Evolutionary conservation across 2,329 filamentous ascomycete genomes (phyloP), one percentile per base, ranked within the genome.

Genomic region (Cercospora beticola): DNA sequence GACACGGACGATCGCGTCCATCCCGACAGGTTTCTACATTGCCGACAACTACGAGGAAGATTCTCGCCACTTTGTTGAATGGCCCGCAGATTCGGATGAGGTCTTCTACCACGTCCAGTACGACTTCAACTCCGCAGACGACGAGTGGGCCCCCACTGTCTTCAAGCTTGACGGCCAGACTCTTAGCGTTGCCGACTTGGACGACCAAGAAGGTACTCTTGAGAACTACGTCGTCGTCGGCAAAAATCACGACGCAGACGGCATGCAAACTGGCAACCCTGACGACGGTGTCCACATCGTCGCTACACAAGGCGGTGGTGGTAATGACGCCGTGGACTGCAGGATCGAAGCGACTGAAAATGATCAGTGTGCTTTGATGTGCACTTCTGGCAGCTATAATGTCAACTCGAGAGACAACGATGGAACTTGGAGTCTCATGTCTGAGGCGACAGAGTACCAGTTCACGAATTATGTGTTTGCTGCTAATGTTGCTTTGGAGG

Each of bases 31-130:
- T 2, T 56, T 64, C 30, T 64, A 64, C 30, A 64, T 62, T 16
- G 62, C 62, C 62, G 62, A 64, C 49, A 56, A 56, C 46, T 56
- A 56, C 49, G 30, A 64, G 3, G 46, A 54, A 33, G 62, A 49
- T 2, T 10, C 43, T 1, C 62, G 62, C 12, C 62, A 56, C 46
- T 64, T 64, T 21, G 28, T 40, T 18, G 62, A 64, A 33, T 64
- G 62, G 62, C 62, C 62, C 6, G 62, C 62, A 28, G 62, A 64
- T 56, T 49, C 28, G 4, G 43, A 64, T 33, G 62, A 56, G 21
- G 43, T 64, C 62, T 56, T 54, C 62, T 64, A 64, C 62, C 62
- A 64, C 62, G 30, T 64, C n/a, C 62, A 64, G 21, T 56, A 56
- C 46, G 62, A 64, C 30, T 64, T 46, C 43, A 26, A 56, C 21